Evolutionary conservation across 768 basidiomycete species (phyloP).

Genomic region (Tubosaeta brunneosetosa): DNA sequence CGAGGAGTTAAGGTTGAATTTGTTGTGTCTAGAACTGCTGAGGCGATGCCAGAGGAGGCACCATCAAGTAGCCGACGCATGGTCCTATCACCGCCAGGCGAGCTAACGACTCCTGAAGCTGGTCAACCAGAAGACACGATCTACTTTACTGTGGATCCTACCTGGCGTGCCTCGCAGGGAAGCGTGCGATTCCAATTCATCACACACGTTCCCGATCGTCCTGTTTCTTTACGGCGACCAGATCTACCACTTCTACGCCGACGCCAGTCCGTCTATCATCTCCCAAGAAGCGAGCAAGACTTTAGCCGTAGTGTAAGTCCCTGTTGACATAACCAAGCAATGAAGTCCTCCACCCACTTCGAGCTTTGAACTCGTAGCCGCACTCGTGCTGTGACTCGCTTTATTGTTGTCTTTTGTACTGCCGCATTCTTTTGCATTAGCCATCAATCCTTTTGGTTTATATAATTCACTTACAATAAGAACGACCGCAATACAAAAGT

Average conservation of each 20-base stretch:
- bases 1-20: background rate
- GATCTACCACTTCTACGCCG: conserved; percentile 24
- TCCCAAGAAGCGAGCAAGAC: background rate
- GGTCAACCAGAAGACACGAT: conserved; percentile 14
- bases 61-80: background rate
- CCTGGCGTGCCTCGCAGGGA: conserved; percentile 18
- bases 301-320: background rate
- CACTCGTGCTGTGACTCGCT: background rate
- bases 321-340: background rate
- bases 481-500: background rate
- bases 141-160: conserved; percentile 28
- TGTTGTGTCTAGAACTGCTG: background rate
- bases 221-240: conserved; percentile 6
- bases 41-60: background rate
- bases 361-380: conserved; percentile 7
- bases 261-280: conserved; percentile 16
- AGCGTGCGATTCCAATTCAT: conserved; percentile 19
- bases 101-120: background rate
- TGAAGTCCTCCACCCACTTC: conserved; percentile 10
- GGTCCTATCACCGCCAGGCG: background rate
- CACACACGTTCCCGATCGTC: conserved; percentile 21
- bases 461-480: conserved; percentile 7
- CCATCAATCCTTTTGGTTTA: background rate
- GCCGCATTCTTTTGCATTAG: conserved; percentile 8
- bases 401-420: background rate